Percentiles rank a stretch among this genome's conserved stretches.
Conservation (phyloP, 805 yeast species). For the Barnettozyma populi region DNA sequence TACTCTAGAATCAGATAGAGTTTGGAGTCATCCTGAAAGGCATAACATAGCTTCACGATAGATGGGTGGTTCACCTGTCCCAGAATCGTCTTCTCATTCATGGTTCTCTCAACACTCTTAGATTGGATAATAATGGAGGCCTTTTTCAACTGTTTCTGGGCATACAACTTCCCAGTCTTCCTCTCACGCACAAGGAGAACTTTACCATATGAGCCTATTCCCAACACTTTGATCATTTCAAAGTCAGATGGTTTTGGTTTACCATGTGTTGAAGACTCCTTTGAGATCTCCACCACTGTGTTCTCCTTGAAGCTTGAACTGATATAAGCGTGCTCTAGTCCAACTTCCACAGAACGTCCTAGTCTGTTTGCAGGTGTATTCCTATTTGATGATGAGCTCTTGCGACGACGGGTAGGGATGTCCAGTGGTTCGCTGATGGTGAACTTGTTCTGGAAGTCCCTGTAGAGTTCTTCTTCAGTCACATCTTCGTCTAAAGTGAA, state of each 20-base stretch:
- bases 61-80: constrained; percentile 70
- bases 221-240: constrained; percentile 69
- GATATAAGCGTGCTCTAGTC: constrained; percentile 35
- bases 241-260: constrained; percentile 47
- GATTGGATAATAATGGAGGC: constrained; percentile 64
- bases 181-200: constrained; percentile 71
- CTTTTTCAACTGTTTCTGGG: constrained; percentile 81
- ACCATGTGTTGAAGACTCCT: constrained; percentile 1
- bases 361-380: constrained; percentile 27
- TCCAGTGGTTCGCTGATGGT: constrained; percentile 15
- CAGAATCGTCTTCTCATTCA: constrained; percentile 72
- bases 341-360: constrained; percentile 49
- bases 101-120: constrained; percentile 65
- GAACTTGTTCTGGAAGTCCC: constrained; percentile 18
- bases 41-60: constrained; percentile 75
- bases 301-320: constrained; percentile 1
- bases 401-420: constrained; percentile 14
- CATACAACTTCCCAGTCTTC: constrained; percentile 59
- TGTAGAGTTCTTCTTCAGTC: constrained; percentile 8
- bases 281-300: not conserved
- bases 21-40: constrained; percentile 75
- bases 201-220: constrained; percentile 86
- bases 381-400: constrained; percentile 23
- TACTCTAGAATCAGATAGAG: constrained; percentile 74
- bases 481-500: constrained; percentile 22